Base-by-base conservation (phyloP, 2,329 filamentous ascomycete genomes). In the Colletotrichum trifolii region DNA sequence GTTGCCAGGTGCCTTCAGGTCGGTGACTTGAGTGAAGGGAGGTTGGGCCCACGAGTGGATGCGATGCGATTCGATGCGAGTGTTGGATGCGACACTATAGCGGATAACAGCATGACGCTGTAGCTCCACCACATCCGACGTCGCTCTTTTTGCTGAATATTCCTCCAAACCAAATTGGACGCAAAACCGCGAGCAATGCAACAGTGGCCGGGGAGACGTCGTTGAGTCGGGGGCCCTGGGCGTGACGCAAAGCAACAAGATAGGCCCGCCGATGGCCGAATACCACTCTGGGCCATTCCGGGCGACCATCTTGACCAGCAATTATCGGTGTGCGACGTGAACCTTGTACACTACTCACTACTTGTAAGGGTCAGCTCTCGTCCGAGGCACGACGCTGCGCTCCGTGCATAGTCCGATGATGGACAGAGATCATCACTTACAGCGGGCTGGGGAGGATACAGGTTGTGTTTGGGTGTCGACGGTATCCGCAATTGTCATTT, bases 191-290 rank as follows among this genome's bases (percentile, higher is more conserved):
- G 56, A 64, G 40, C 49, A 12, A 34, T 61, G 57, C 52, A 52
- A 52, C 57, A 40, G 62, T 56, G 33, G 39, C 60, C 57, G 49
- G 62, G 57, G 42, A 60, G 15, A 17, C 15, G 8, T 43, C 48
- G 25, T 45, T 34, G 53, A 43, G 42, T 36, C 48, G 48, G 42
- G 25, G 53, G 36, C 33, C 17, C 36, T 35, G 17, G 34, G 17
- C n/a, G 25, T 25, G 25, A 25, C 25, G 25, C 25, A 25, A 25
- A 25, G 40, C 54, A 53, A 64, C 56, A 49, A 56, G 55, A 50
- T 57, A 61, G 34, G 35, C 36, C 46, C 50, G 62, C 57, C 57
- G 62, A 56, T 46, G 62, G 52, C 62, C 62, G 62, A 65, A 56
- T 56, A 61, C 57, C 39, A 61, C 62, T 46, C 57, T 55, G 62